A percentile compares a stretch with the other conserved stretches of the same genome.
Evolutionary conservation across 2,329 filamentous ascomycete species (phyloP).

Genomic region (Canariomyces notabilis): DNA sequence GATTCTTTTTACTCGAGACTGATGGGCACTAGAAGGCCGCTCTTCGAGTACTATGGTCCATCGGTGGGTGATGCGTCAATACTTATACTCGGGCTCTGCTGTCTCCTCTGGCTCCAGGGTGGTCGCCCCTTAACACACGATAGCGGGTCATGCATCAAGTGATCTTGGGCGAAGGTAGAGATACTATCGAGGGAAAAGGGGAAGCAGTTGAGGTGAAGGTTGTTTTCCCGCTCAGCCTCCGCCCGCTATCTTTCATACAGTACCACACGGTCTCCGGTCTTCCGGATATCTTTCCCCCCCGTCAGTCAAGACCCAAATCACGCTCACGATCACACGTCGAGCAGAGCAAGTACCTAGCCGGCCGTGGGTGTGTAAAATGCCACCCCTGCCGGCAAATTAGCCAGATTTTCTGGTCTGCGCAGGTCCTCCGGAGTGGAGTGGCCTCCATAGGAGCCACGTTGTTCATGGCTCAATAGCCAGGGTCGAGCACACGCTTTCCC

Average conservation of each 20-base stretch:
- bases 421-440: constrained; percentile 18
- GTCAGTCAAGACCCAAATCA: too few relatives aligned
- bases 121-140: constrained; percentile 14
- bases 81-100: constrained; percentile 12
- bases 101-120: constrained; percentile 3
- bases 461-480: constrained; percentile 30
- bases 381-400: constrained; percentile 28
- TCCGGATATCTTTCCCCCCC: constrained; percentile 8
- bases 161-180: constrained; percentile 13
- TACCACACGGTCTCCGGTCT: too few relatives aligned
- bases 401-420: constrained; percentile 24
- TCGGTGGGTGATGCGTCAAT: constrained; percentile 12
- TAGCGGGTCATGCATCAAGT: constrained; percentile 14
- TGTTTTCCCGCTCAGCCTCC: constrained; percentile 2
- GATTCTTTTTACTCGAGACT: background rate
- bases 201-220: constrained; percentile 3
- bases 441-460: constrained; percentile 34
- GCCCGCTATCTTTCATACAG: constrained; percentile 8
- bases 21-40: background rate
- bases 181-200: constrained; percentile 2
- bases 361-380: constrained; percentile 10
- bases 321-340: constrained; percentile 22
- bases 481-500: constrained; percentile 22
- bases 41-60: background rate
- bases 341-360: constrained; percentile 9